Evolutionary conservation across 2,329 filamentous ascomycete genomes (phyloP).

Genomic region (Penicillium rolfsii): DNA sequence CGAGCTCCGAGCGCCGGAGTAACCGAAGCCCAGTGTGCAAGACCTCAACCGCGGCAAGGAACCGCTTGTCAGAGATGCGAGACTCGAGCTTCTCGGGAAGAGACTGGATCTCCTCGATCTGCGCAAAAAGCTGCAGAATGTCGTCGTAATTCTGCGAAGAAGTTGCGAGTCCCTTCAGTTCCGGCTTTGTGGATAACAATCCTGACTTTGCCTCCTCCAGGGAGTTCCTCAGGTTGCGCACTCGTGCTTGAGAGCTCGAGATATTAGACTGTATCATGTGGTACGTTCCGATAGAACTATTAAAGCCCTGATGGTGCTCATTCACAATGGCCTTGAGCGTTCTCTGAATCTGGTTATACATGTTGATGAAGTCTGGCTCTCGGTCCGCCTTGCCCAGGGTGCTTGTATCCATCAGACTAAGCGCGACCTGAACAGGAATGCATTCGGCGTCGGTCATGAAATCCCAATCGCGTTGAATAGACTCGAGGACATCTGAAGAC

Average conservation of each 20-base stretch:
- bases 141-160: conserved; percentile 89
- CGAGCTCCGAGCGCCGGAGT: conserved; percentile 83
- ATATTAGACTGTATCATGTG: conserved; percentile 98
- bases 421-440: conserved; percentile 89
- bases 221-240: conserved; percentile 81
- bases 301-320: conserved; percentile 97
- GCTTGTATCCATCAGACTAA: conserved; percentile 91
- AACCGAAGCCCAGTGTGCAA: conserved; percentile 83
- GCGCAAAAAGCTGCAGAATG: conserved; percentile 78
- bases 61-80: conserved; percentile 93
- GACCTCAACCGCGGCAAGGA: conserved; percentile 88
- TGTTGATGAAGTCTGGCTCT: conserved; percentile 80
- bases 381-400: conserved; percentile 90
- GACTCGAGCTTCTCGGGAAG: conserved; percentile 93
- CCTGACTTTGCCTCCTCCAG: conserved; percentile 77
- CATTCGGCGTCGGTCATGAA: conserved; percentile 88
- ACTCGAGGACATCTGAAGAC: conserved; percentile 66
- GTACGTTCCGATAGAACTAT: conserved; percentile 97
- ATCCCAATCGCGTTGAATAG: conserved; percentile 87
- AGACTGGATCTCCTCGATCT: conserved; percentile 83
- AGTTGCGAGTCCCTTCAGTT: conserved; percentile 85
- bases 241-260: conserved; percentile 80
- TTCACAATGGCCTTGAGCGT: conserved; percentile 95
- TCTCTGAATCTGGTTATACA: conserved; percentile 85
- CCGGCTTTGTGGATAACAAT: conserved; percentile 82